A percentile compares a stretch with the other conserved stretches of the same genome.
Evolutionary conservation across 768 basidiomycete genomes (phyloP).

Genomic region (Kondoa subrosea): DNA sequence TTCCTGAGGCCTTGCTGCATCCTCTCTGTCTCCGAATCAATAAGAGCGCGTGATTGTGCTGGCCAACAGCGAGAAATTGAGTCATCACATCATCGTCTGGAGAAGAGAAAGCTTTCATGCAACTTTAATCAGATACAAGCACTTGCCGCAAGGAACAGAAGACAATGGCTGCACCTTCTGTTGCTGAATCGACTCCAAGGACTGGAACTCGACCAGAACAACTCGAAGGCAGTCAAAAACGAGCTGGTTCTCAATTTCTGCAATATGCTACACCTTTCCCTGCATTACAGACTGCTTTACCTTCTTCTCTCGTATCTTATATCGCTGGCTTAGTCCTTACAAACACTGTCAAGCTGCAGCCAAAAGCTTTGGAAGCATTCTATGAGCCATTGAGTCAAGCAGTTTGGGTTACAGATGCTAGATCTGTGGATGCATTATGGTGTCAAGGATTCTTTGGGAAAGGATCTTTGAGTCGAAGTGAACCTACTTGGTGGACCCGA

Average conservation of each 20-base stretch:
- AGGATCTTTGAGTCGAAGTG: constrained; percentile 81
- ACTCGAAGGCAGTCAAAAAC: neutral
- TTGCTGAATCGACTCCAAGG: neutral
- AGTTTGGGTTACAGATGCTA: constrained; percentile 59
- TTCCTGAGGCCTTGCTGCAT: too few species aligned
- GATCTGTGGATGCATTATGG: constrained; percentile 60
- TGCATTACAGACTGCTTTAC: neutral
- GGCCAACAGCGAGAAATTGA: neutral
- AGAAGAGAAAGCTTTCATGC: neutral
- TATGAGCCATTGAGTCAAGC: constrained; percentile 67
- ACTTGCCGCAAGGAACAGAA: neutral
- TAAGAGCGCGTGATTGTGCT: too few species aligned
- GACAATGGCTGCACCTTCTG: neutral
- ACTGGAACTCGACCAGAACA: neutral
- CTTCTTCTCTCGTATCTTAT: neutral
- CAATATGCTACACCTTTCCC: neutral
- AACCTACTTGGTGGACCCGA: constrained; percentile 78
- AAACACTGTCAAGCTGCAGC: neutral
- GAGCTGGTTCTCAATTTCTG: neutral
- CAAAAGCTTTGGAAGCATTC: constrained; percentile 12
- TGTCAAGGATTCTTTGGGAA: constrained; percentile 90
- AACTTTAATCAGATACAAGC: neutral
- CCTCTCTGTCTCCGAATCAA: too few species aligned
- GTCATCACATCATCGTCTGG: neutral
- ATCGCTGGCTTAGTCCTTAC: neutral